Conservation (phyloP, 306 rosid species). For the Malus asiatica region DNA sequence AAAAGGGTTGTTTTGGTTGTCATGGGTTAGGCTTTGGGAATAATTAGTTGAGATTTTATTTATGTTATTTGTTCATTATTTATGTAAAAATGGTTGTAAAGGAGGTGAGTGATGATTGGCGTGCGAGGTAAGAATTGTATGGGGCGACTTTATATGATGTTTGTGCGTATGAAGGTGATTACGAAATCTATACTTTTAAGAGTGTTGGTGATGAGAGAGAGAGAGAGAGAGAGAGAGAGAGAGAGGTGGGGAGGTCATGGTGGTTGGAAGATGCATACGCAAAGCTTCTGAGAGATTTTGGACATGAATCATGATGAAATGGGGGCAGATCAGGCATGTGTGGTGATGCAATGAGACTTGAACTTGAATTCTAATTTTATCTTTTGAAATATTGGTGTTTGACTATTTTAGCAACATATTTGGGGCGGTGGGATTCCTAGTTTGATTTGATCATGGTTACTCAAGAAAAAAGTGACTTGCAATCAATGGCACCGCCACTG, state of each 20-base stretch:
- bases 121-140: constrained; percentile 50
- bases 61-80: constrained; percentile 8
- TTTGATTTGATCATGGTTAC: background rate
- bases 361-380: background rate
- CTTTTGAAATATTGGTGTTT: background rate
- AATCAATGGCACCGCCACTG: background rate
- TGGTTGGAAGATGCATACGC: constrained; percentile 41
- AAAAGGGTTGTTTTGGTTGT: constrained; percentile 33
- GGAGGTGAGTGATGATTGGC: constrained; percentile 21
- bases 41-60: background rate
- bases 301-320: constrained; percentile 4
- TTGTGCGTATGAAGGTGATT: constrained; percentile 9
- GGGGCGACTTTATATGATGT: background rate
- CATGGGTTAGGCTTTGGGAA: constrained; percentile 25
- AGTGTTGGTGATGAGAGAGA: constrained; percentile 14
- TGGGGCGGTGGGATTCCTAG: background rate
- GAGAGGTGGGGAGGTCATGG: background rate
- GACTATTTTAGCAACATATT: background rate
- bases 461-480: background rate
- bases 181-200: constrained; percentile 11
- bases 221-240: background rate
- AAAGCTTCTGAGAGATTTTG: constrained; percentile 2
- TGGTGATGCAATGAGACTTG: background rate
- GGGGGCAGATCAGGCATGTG: background rate
- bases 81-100: constrained; percentile 10